Evolutionary conservation across 495 filamentous ascomycete species (phyloP).

Genomic region (Neurospora discreta): DNA sequence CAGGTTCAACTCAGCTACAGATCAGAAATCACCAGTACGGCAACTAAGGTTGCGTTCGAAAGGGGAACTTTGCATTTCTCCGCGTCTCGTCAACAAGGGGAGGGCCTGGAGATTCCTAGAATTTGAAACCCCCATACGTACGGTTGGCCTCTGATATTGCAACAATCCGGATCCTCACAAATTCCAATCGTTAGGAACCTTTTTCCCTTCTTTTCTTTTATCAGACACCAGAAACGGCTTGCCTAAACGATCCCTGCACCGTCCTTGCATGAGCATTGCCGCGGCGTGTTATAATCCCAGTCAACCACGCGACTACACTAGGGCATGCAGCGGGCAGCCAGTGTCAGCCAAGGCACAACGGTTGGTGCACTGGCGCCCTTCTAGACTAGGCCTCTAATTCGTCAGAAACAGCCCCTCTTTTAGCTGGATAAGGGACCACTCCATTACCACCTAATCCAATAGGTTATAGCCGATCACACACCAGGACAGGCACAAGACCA

Average conservation of each 20-base stretch:
- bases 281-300: conserved; percentile 12
- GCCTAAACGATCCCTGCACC: conserved; percentile 2
- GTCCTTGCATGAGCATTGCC: background rate
- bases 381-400: background rate
- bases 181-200: background rate
- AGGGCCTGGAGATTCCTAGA: background rate
- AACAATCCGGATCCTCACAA: background rate
- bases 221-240: background rate
- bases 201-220: background rate
- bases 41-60: background rate
- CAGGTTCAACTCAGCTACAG: background rate
- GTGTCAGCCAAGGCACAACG: background rate
- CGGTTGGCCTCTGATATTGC: background rate
- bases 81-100: background rate
- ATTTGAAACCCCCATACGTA: background rate
- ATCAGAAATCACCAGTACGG: background rate
- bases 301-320: conserved; percentile 17
- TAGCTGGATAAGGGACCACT: background rate
- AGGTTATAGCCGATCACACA: background rate
- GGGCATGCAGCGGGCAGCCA: conserved; percentile 4
- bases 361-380: background rate
- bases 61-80: background rate
- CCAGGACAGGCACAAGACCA: background rate
- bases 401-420: background rate
- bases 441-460: background rate